Percentiles rank a stretch among this genome's conserved stretches.
Conservation (phyloP, 1,284 basidiomycete species). For the Retiboletus flavoniger region DNA sequence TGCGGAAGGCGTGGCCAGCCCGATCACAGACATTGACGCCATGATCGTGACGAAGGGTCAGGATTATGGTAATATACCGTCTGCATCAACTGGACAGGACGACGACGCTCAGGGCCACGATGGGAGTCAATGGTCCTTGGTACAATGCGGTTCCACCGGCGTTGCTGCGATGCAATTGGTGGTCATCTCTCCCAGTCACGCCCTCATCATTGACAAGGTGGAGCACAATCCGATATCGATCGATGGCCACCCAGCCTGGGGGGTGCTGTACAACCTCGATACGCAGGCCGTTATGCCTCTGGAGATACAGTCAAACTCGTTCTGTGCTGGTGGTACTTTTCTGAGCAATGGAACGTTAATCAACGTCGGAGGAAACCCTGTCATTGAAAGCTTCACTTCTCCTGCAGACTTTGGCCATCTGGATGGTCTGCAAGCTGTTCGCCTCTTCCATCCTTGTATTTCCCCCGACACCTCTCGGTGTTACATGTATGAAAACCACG, state of each 20-base stretch:
- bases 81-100: neutral
- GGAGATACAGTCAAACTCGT: slow-evolving; percentile 75
- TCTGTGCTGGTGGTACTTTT: slow-evolving; percentile 82
- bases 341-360: slow-evolving; percentile 72
- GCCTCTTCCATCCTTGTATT: slow-evolving; percentile 71
- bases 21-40: slow-evolving; percentile 58
- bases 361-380: slow-evolving; percentile 77
- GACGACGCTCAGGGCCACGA: neutral
- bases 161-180: slow-evolving; percentile 79
- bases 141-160: slow-evolving; percentile 68
- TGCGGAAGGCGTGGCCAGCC: slow-evolving; percentile 36
- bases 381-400: slow-evolving; percentile 59
- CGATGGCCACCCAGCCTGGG: slow-evolving; percentile 78
- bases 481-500: slow-evolving; percentile 64
- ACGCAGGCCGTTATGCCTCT: slow-evolving; percentile 64
- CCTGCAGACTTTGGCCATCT: slow-evolving; percentile 73
- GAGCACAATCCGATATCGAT: slow-evolving; percentile 78
- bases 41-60: slow-evolving; percentile 57
- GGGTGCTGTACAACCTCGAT: slow-evolving; percentile 66
- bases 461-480: slow-evolving; percentile 49
- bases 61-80: slow-evolving; percentile 5
- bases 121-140: slow-evolving; percentile 44
- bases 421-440: slow-evolving; percentile 72
- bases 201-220: slow-evolving; percentile 78
- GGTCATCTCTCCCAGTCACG: slow-evolving; percentile 69